A percentile compares a stretch with the other conserved stretches of the same genome.
These are phyloP conservation scores for Curvularia verruculosa DNA, from an alignment of 2,329 filamentous ascomycete genomes.

Conservation along the genomic window DNA sequence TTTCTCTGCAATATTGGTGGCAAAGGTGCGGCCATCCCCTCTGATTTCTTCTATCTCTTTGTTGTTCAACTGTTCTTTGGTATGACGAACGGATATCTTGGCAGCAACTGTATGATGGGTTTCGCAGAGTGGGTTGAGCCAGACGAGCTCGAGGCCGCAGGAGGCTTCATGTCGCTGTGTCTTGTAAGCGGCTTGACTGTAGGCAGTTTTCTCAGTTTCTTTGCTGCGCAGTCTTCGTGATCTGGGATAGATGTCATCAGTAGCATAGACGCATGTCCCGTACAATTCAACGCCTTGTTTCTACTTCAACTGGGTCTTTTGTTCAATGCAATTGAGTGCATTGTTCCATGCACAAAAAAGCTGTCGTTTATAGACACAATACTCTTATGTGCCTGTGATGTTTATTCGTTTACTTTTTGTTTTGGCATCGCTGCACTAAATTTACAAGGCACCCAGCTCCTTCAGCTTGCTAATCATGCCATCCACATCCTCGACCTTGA, in stretches of 20 bases:
- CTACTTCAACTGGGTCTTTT: background rate
- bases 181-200: conserved; percentile 82
- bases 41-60: conserved; percentile 86
- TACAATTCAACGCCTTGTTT: background rate
- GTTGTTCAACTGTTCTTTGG: conserved; percentile 86
- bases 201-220: conserved; percentile 91
- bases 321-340: background rate
- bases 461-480: conserved; percentile 93
- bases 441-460: conserved; percentile 87
- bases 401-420: background rate
- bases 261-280: background rate
- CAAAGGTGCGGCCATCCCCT: conserved; percentile 68
- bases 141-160: conserved; percentile 84
- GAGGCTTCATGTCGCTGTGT: conserved; percentile 91
- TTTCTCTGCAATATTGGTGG: conserved; percentile 86
- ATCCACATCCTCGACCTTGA: conserved; percentile 96
- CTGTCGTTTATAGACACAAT: background rate
- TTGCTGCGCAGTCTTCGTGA: conserved; percentile 55
- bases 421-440: background rate
- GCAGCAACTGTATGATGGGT: conserved; percentile 90
- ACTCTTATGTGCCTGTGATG: background rate
- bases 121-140: conserved; percentile 80
- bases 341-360: background rate
- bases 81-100: conserved; percentile 83
- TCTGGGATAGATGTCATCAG: background rate